Evolutionary conservation across 2,329 filamentous ascomycete genomes (phyloP).

Genomic region (Talaromyces pinophilus): DNA sequence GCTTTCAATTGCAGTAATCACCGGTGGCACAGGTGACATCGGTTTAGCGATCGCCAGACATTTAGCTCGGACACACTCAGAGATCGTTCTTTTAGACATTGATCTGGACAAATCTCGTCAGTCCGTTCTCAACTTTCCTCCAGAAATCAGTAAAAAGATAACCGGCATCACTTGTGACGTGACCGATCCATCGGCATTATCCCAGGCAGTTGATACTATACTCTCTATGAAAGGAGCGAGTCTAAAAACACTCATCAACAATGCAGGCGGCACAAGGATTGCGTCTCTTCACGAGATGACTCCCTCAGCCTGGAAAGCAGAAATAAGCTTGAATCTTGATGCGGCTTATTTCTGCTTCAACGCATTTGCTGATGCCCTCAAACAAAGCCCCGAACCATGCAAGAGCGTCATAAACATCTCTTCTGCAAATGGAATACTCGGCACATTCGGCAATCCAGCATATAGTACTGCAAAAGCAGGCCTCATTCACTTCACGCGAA

Average conservation of each 20-base stretch:
- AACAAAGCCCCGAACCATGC: slow-evolving; percentile 14
- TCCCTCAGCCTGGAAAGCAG: slow-evolving; percentile 26
- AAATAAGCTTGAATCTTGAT: slow-evolving; percentile 28
- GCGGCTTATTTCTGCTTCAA: slow-evolving; percentile 28
- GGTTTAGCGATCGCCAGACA: slow-evolving; percentile 31
- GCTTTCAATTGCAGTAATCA: slow-evolving; percentile 28
- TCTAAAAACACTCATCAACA: slow-evolving; percentile 32
- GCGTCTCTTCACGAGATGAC: slow-evolving; percentile 30
- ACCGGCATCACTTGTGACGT: slow-evolving; percentile 28
- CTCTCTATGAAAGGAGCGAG: slow-evolving; percentile 12
- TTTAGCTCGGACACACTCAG: slow-evolving; percentile 28
- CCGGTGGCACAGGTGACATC: slow-evolving; percentile 32
- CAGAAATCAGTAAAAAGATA: slow-evolving; percentile 24
- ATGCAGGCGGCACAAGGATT: slow-evolving; percentile 30
- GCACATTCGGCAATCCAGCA: slow-evolving; percentile 29
- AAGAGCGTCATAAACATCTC: slow-evolving; percentile 27
- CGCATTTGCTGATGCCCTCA: slow-evolving; percentile 25
- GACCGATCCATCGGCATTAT: slow-evolving; percentile 28
- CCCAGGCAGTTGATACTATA: slow-evolving; percentile 22
- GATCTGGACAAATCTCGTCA: slow-evolving; percentile 25
- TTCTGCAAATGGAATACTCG: slow-evolving; percentile 28
- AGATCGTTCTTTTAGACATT: slow-evolving; percentile 30
- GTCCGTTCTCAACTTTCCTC: slow-evolving; percentile 23
- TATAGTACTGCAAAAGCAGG: slow-evolving; percentile 46
- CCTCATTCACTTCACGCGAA: slow-evolving; percentile 43